A percentile compares a stretch with the other conserved stretches of the same genome.
Conservation (phyloP, 768 basidiomycete genomes). For the Lactarius psammicola region DNA sequence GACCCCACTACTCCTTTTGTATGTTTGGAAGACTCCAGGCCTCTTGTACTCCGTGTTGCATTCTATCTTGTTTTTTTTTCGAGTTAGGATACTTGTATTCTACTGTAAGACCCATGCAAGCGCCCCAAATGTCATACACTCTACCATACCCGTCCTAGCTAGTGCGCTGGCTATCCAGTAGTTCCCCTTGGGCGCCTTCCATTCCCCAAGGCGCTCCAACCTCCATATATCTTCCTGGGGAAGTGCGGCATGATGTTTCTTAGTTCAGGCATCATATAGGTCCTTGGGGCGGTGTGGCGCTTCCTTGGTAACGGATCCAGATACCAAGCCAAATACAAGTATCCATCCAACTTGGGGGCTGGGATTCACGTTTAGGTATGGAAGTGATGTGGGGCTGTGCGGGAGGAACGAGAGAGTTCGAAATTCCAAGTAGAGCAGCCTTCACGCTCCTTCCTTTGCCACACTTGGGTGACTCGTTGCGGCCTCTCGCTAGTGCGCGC, state of each 20-base stretch:
- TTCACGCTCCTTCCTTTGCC: background rate
- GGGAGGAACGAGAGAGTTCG: background rate
- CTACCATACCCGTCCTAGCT: conserved; percentile 16
- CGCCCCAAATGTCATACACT: conserved; percentile 1
- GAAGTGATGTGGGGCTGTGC: background rate
- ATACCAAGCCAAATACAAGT: background rate
- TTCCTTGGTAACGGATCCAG: background rate
- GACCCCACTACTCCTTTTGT: background rate
- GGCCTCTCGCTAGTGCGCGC: background rate
- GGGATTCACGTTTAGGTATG: background rate
- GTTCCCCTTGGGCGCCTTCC: background rate
- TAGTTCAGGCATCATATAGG: background rate
- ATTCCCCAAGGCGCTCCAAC: background rate
- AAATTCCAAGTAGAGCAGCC: background rate
- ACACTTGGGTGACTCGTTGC: background rate
- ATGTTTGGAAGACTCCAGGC: background rate
- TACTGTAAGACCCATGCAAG: conserved; percentile 5
- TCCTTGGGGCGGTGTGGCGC: background rate
- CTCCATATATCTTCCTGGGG: conserved; percentile 7
- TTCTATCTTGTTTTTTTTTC: too few species aligned
- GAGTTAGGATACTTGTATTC: background rate
- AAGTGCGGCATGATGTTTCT: background rate
- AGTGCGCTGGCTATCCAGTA: background rate
- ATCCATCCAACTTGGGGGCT: background rate
- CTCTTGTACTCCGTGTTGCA: background rate